Base-by-base conservation (phyloP, 352 stramenopile species). In the Peronosclerospora sorghi region DNA sequence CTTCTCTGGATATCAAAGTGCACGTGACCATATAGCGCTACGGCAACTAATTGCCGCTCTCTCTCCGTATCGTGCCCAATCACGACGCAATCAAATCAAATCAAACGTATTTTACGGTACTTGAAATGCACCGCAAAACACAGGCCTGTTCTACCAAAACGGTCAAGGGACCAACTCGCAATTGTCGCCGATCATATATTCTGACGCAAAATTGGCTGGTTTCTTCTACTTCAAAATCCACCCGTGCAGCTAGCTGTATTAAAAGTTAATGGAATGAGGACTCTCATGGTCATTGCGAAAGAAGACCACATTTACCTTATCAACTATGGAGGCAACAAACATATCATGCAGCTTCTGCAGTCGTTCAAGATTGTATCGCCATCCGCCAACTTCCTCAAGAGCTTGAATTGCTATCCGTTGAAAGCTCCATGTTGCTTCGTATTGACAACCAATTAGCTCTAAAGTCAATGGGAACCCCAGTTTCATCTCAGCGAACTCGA, bases 361-460 rank as follows among this genome's bases (percentile, higher is more conserved):
- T 35, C n/a, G 36, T 56, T 3, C 35, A 56, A 41, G 48, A 49
- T 15, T 56, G 26, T 15, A 45, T 50, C 35, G 34, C 13, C 5
- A 35, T 46, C 8, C 27, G 8, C 8, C 48, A 51, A 47, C 29
- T 56, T 0, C 35, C 51, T 20, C 21, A 23, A 12, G 35, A 51
- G 15, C 27, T 56, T 8, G 26, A 21, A 0, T n/a, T 55, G 7
- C 2, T 48, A 8, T 8, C 2, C 0, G 5, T 28, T 4, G 17
- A 10, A 6, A 12, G 4, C 7, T 7, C 23, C 5, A 44, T 48
- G 14, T 12, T 43, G 6, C 47, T 47, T 3, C 12, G 23, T 1
- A 39, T 54, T 1, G 34, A 48, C 15, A 54, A 48, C 8, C 47
- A 54, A n/a, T 54, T 39, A 5, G 39, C 32, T 6, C 47, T 44